Percentiles rank a stretch among this genome's conserved stretches.
Evolutionary conservation across 441 rosid species (phyloP).

Genomic region (Biscutella laevigata): DNA sequence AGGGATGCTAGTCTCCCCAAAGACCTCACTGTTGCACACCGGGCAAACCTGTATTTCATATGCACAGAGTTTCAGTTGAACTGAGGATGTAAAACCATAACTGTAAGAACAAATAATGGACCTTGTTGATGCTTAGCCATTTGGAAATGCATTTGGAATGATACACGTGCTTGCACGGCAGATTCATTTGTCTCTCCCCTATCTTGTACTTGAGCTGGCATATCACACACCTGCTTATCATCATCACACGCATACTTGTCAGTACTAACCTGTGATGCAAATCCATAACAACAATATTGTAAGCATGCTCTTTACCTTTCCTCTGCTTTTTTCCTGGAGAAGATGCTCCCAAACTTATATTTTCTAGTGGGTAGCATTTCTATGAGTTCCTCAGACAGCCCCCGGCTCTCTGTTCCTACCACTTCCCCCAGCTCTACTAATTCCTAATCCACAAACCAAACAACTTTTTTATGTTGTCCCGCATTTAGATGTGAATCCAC

Average conservation of each 20-base stretch:
- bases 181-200: slow-evolving; percentile 44
- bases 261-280: background rate
- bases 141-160: slow-evolving; percentile 51
- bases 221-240: slow-evolving; percentile 44
- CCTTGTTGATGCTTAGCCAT: slow-evolving; percentile 73
- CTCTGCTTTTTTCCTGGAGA: slow-evolving; percentile 42
- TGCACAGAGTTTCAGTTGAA: background rate
- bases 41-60: slow-evolving; percentile 41
- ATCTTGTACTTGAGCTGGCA: slow-evolving; percentile 59
- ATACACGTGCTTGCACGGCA: slow-evolving; percentile 62
- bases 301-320: slow-evolving; percentile 21
- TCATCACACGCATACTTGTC: slow-evolving; percentile 10
- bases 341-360: slow-evolving; percentile 48
- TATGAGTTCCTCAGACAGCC: slow-evolving; percentile 52
- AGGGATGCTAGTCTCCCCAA: slow-evolving; percentile 26
- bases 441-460: slow-evolving; percentile 37
- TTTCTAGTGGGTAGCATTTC: slow-evolving; percentile 51
- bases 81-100: background rate
- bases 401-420: slow-evolving; percentile 56
- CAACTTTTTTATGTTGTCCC: slow-evolving; percentile 5
- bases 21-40: slow-evolving; percentile 47
- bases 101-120: slow-evolving; percentile 13
- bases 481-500: slow-evolving; percentile 3
- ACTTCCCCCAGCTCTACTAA: slow-evolving; percentile 61
- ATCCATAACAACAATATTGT: background rate